A percentile compares a stretch with the other conserved stretches of the same genome.
Conservation (phyloP, 768 basidiomycete genomes). For the Vararia minispora region DNA sequence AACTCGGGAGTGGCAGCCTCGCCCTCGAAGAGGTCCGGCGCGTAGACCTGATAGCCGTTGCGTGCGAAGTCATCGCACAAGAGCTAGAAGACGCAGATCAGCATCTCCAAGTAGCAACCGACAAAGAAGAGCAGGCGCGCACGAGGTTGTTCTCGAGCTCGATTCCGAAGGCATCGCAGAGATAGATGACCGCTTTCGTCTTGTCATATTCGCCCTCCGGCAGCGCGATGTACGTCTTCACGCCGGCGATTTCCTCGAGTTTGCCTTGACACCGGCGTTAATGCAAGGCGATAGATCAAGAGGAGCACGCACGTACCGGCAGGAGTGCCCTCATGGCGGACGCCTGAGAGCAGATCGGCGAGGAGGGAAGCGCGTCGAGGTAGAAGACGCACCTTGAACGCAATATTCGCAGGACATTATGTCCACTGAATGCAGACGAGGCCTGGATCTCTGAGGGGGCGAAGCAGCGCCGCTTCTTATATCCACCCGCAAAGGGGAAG, state of each 20-base stretch:
- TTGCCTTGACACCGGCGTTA: conserved; percentile 18
- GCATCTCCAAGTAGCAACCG: background rate
- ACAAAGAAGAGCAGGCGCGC: background rate
- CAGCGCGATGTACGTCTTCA: conserved; percentile 30
- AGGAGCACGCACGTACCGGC: conserved; percentile 21
- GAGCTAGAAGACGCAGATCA: background rate
- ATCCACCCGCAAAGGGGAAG: no score
- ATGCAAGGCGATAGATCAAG: no score
- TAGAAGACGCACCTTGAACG: conserved; percentile 31
- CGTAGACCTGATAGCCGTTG: background rate
- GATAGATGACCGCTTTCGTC: conserved; percentile 26
- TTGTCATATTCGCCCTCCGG: conserved; percentile 24
- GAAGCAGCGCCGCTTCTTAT: no score
- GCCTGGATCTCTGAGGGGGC: no score
- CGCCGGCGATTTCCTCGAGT: conserved; percentile 25
- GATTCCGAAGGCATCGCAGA: conserved; percentile 26
- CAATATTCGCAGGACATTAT: conserved; percentile 52
- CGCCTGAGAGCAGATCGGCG: conserved; percentile 19
- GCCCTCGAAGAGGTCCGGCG: background rate
- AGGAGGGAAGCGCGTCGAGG: background rate
- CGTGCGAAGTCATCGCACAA: background rate
- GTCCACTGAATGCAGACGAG: no score
- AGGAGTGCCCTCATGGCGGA: conserved; percentile 25
- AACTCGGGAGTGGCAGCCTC: background rate
- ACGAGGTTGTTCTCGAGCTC: conserved; percentile 21